Evolutionary conservation across 1,139 yeast genomes (phyloP).

Genomic region (Candida sanyaensis): DNA sequence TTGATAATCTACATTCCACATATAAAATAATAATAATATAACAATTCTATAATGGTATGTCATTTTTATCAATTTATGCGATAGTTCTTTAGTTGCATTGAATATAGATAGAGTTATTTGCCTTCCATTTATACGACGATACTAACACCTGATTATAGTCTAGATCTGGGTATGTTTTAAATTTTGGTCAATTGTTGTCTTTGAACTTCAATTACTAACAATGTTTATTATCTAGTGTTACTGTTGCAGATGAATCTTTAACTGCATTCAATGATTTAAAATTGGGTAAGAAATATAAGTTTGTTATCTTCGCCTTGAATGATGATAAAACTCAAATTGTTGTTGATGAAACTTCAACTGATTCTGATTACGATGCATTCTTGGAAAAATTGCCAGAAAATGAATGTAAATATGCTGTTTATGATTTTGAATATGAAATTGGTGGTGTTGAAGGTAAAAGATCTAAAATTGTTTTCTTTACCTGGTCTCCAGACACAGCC

Average conservation of each 20-base stretch:
- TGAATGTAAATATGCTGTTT: conserved; percentile 95
- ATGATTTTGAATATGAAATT: conserved; percentile 93
- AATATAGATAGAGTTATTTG: too few relatives aligned
- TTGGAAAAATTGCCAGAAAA: conserved; percentile 89
- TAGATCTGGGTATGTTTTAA: conserved; percentile 63
- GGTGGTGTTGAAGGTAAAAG: conserved; percentile 93
- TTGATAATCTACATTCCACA: background rate
- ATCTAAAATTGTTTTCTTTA: conserved; percentile 88
- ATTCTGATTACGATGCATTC: conserved; percentile 76
- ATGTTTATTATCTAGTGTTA: conserved; percentile 54
- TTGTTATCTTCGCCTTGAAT: conserved; percentile 76
- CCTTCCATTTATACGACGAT: background rate
- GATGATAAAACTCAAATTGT: conserved; percentile 87
- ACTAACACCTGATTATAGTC: conserved; percentile 40
- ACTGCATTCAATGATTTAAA: conserved; percentile 93
- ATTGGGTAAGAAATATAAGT: conserved; percentile 89
- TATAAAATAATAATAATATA: conserved; percentile 1
- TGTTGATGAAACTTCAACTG: conserved; percentile 81
- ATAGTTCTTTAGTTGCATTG: too few relatives aligned
- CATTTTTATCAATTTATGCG: too few relatives aligned
- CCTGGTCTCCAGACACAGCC: conserved; percentile 99
- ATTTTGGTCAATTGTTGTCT: too few relatives aligned
- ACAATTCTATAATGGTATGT: conserved; percentile 5
- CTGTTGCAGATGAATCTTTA: conserved; percentile 94
- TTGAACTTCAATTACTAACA: background rate